These are phyloP conservation scores for Elongisporangium anandrum DNA, from an alignment of 352 stramenopile species.

Conservation along the genomic window DNA sequence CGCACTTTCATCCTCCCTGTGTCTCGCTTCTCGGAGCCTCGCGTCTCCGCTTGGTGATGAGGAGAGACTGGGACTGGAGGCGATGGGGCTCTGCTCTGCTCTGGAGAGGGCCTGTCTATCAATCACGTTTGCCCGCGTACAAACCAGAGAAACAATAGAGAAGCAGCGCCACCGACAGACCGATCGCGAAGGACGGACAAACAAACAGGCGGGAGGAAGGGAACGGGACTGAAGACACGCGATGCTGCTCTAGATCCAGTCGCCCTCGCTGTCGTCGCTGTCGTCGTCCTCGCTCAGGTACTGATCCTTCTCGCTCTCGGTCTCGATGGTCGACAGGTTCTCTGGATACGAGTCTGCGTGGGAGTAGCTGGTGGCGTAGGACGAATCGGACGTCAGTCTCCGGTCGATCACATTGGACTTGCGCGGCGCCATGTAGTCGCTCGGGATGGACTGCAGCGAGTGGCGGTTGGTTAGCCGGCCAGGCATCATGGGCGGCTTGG, in stretches of 20 bases:
- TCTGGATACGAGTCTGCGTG: slow-evolving; percentile 31
- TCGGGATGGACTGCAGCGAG: slow-evolving; percentile 36
- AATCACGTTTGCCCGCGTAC: not conserved
- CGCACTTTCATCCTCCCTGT: not conserved
- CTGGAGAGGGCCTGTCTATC: not conserved
- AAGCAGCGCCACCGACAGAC: not conserved
- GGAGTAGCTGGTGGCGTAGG: slow-evolving; percentile 1
- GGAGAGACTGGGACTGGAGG: not conserved
- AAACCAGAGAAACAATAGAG: not conserved
- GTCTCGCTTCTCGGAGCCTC: not conserved
- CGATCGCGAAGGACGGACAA: not conserved
- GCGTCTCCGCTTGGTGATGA: not conserved
- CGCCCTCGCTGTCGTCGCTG: slow-evolving; percentile 67
- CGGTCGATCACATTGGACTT: slow-evolving; percentile 26
- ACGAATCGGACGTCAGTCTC: slow-evolving; percentile 27
- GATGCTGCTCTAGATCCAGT: slow-evolving; percentile 52
- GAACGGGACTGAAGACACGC: not conserved
- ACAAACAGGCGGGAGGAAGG: not conserved
- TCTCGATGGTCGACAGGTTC: slow-evolving; percentile 34
- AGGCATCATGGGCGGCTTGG: slow-evolving; percentile 14
- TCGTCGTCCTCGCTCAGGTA: slow-evolving; percentile 27
- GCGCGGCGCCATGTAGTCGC: slow-evolving; percentile 22
- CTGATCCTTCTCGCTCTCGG: slow-evolving; percentile 36
- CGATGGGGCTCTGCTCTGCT: not conserved
- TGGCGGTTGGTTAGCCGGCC: slow-evolving; percentile 34